These are phyloP conservation scores for Colletotrichum lentis DNA, from an alignment of 2,329 filamentous ascomycete genomes.

Conservation along the genomic window DNA sequence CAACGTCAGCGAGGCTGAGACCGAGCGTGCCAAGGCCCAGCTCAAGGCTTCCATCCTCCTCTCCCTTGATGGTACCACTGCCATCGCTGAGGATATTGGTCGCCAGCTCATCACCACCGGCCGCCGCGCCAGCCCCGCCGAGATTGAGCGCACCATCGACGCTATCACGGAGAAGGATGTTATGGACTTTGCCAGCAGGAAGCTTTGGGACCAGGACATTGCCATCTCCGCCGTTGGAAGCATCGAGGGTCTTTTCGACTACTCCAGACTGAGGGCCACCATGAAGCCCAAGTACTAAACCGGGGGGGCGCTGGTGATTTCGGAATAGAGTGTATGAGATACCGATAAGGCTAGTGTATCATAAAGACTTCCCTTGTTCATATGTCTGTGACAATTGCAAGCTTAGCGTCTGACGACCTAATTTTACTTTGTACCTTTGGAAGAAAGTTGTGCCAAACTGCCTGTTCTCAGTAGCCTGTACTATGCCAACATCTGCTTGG, in stretches of 20 bases:
- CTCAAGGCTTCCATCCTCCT: constrained; percentile 98
- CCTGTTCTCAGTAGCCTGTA: not conserved
- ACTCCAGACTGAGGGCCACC: constrained; percentile 80
- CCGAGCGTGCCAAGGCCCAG: constrained; percentile 98
- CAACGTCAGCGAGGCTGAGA: constrained; percentile 87
- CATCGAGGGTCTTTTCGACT: constrained; percentile 86
- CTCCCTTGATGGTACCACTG: constrained; percentile 95
- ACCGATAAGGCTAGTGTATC: constrained; percentile 63
- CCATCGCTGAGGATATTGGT: constrained; percentile 97
- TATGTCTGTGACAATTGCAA: constrained; percentile 36
- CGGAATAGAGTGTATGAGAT: constrained; percentile 65
- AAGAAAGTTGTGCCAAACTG: not conserved
- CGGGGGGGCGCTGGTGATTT: constrained; percentile 39
- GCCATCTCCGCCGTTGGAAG: constrained; percentile 91
- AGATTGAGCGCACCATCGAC: constrained; percentile 93
- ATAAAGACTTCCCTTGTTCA: constrained; percentile 52
- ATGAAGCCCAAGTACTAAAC: constrained; percentile 81
- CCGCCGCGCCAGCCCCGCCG: constrained; percentile 86
- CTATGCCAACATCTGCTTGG: not conserved
- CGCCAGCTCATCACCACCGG: constrained; percentile 98
- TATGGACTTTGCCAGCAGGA: constrained; percentile 93
- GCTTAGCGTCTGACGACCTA: constrained; percentile 34
- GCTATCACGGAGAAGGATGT: constrained; percentile 94
- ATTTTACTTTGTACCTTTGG: constrained; percentile 32
- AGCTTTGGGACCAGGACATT: constrained; percentile 97